Conservation (phyloP, 345 rosid species). For the Kernera saxatilis region DNA sequence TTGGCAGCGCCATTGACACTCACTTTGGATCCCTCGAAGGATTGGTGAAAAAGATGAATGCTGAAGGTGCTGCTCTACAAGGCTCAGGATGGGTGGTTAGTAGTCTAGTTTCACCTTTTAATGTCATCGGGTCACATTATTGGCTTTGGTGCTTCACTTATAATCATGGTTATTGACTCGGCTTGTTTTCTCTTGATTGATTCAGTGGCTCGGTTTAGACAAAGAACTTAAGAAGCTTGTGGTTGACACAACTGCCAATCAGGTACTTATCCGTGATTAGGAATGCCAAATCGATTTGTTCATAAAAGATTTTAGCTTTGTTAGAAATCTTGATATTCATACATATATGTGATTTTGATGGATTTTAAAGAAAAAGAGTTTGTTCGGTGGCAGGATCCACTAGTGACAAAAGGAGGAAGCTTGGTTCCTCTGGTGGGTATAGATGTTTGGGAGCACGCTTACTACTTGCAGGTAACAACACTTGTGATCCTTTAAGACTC, state of each 20-base stretch:
- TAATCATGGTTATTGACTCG: background rate
- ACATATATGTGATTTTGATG: background rate
- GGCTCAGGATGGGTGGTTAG: constrained; percentile 99
- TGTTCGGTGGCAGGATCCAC: constrained; percentile 59
- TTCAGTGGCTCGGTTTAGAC: constrained; percentile 89
- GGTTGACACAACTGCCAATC: constrained; percentile 87
- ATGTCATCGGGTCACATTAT: background rate
- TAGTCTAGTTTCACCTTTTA: background rate
- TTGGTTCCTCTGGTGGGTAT: constrained; percentile 84
- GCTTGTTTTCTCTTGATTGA: background rate
- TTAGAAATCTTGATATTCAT: background rate
- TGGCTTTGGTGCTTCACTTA: background rate
- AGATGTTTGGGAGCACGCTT: constrained; percentile 99
- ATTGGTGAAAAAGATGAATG: constrained; percentile 65
- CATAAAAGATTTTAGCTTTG: background rate
- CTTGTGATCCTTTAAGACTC: background rate
- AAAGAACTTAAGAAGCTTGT: constrained; percentile 78
- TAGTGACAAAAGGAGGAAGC: constrained; percentile 69
- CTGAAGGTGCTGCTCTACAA: constrained; percentile 96
- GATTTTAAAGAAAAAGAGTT: background rate
- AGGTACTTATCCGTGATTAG: constrained; percentile 42
- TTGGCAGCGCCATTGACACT: constrained; percentile 73
- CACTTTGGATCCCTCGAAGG: constrained; percentile 82
- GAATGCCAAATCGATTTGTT: background rate
- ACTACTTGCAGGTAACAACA: constrained; percentile 78